A percentile compares a stretch with the other conserved stretches of the same genome.
Conservation (phyloP, 164 flowering plant genomes). For the Aristolochia californica region DNA sequence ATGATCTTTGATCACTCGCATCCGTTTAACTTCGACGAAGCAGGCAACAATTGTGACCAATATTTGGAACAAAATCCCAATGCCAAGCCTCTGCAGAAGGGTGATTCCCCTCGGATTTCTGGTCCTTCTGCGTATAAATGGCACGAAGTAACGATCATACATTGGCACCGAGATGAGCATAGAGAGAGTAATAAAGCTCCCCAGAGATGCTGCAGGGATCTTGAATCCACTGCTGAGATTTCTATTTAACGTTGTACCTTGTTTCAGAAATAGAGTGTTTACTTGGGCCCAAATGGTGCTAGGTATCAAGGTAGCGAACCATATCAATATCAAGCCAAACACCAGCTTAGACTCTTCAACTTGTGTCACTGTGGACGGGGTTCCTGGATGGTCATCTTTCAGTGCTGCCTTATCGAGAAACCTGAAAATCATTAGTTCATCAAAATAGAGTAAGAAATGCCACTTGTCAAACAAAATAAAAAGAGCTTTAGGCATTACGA, state of each 20-base stretch:
- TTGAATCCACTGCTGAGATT: constrained; percentile 32
- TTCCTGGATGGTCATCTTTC: constrained; percentile 16
- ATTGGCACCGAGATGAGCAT: constrained; percentile 65
- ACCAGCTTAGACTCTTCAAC: constrained; percentile 70
- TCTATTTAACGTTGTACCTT: constrained; percentile 69
- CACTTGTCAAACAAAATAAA: not conserved
- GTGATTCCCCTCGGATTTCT: constrained; percentile 80
- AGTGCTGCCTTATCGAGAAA: constrained; percentile 84
- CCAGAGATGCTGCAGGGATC: constrained; percentile 82
- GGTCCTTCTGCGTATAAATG: constrained; percentile 46
- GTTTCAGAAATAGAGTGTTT: constrained; percentile 78
- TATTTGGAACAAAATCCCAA: constrained; percentile 53
- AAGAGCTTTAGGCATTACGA: not conserved
- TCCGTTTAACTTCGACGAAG: constrained; percentile 42
- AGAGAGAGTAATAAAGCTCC: constrained; percentile 64
- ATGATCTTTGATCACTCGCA: constrained; percentile 32
- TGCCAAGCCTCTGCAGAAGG: constrained; percentile 66
- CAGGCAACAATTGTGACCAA: constrained; percentile 50
- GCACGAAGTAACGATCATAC: constrained; percentile 79
- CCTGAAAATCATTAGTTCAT: constrained; percentile 26
- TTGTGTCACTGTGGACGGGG: constrained; percentile 68
- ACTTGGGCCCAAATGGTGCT: constrained; percentile 85
- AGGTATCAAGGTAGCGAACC: constrained; percentile 65
- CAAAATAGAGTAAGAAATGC: too few species aligned
- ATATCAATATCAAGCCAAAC: constrained; percentile 52